Percentiles rank a stretch among this genome's conserved stretches.
Conservation (phyloP, 2,329 filamentous ascomycete species). For the Penicillium sp. region DNA sequence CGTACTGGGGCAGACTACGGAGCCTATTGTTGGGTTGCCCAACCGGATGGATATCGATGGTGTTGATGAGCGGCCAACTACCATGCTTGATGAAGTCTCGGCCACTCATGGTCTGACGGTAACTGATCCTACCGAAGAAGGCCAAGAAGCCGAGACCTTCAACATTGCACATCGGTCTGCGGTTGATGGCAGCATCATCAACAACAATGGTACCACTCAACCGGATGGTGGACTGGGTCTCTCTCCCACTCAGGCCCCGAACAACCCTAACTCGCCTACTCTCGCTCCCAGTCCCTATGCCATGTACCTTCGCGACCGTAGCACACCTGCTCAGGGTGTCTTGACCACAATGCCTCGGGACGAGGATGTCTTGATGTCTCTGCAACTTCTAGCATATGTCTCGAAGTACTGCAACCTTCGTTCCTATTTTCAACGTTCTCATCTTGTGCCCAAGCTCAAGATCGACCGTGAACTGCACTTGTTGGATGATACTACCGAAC, state of each 20-base stretch:
- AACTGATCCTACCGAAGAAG: slow-evolving; percentile 67
- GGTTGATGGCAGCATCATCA: slow-evolving; percentile 78
- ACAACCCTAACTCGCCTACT: slow-evolving; percentile 66
- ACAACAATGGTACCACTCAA: slow-evolving; percentile 58
- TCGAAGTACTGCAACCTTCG: slow-evolving; percentile 97
- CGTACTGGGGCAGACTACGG: slow-evolving; percentile 44
- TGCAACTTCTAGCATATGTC: slow-evolving; percentile 93
- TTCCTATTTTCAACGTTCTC: slow-evolving; percentile 90
- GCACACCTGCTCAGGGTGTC: slow-evolving; percentile 65
- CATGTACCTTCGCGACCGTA: slow-evolving; percentile 71
- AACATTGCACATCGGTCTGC: slow-evolving; percentile 84
- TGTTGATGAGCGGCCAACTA: slow-evolving; percentile 71
- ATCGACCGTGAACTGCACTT: slow-evolving; percentile 79
- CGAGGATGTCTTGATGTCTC: slow-evolving; percentile 95
- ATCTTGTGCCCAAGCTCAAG: slow-evolving; percentile 84
- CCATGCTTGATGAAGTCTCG: slow-evolving; percentile 63
- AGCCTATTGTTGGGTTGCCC: slow-evolving; percentile 73
- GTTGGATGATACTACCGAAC: slow-evolving; percentile 63
- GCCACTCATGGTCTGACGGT: slow-evolving; percentile 69
- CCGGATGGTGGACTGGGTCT: slow-evolving; percentile 64
- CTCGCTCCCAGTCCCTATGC: slow-evolving; percentile 66
- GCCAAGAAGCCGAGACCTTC: slow-evolving; percentile 83
- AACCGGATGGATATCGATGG: slow-evolving; percentile 79
- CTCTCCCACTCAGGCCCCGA: slow-evolving; percentile 58
- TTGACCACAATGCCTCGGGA: slow-evolving; percentile 90